Evolutionary conservation across 805 yeast genomes (phyloP).

Genomic region (Kodamaea hsintzibuensis): DNA sequence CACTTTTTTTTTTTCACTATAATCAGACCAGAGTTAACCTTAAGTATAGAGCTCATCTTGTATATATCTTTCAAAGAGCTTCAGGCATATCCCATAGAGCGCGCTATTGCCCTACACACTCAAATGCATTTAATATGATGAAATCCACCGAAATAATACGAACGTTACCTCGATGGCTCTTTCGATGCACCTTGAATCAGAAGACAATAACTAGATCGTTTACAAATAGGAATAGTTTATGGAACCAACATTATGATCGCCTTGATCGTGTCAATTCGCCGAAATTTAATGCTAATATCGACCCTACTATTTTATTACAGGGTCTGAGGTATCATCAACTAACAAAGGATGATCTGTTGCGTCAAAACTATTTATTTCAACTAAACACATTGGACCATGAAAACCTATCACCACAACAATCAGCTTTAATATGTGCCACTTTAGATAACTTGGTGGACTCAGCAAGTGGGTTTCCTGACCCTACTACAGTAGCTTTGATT

Average conservation of each 20-base stretch:
- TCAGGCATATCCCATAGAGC: neutral
- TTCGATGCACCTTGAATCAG: neutral
- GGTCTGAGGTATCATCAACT: slow-evolving; percentile 10
- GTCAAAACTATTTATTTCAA: slow-evolving; percentile 16
- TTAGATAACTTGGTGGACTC: slow-evolving; percentile 25
- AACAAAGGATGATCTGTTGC: slow-evolving; percentile 9
- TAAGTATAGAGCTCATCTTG: neutral
- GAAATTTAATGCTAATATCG: neutral
- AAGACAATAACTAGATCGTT: neutral
- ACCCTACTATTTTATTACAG: slow-evolving; percentile 8
- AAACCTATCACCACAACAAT: slow-evolving; percentile 10
- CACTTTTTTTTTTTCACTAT: slow-evolving; percentile 6
- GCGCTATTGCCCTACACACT: neutral
- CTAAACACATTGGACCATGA: slow-evolving; percentile 9
- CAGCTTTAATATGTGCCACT: slow-evolving; percentile 16
- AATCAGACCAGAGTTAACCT: slow-evolving; percentile 3
- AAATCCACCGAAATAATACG: slow-evolving; percentile 3
- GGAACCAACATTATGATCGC: neutral
- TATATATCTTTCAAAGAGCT: neutral
- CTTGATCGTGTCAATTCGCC: neutral
- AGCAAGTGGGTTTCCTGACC: slow-evolving; percentile 20
- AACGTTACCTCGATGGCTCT: slow-evolving; percentile 2
- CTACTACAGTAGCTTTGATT: slow-evolving; percentile 18
- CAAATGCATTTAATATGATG: slow-evolving; percentile 4
- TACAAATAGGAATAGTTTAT: neutral